Base-by-base conservation (phyloP, 805 yeast species). In the Candida gorgasii region DNA sequence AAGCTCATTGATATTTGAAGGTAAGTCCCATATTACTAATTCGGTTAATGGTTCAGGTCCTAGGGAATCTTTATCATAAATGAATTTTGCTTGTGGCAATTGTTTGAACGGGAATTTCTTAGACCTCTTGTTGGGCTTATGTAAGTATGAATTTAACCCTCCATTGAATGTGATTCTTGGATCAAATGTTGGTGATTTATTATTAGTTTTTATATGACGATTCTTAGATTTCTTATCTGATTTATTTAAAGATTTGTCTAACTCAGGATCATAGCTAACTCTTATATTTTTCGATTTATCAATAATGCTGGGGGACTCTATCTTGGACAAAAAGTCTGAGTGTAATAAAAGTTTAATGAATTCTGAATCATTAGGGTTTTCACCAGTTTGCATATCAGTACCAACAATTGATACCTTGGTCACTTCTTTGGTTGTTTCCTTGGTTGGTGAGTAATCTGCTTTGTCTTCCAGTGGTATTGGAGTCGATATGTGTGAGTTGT, bases 21-120 rank as follows among this genome's bases (percentile, higher is more conserved):
- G 82, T 38, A 82, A 67, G 14, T 82, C 84, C 76, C 87, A 83
- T 4, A 87, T 70, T 1, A 89, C 77, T 28, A 89, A 60, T 53
- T 84, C 89, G 7, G 78, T 65, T 3, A 81, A 73, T 0, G 96
- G 96, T 13, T 82, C 78, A 0, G 84, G 82, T 0, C 93, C 95
- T 9, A 87, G 57, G 0, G 95, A 86, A 53, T 83, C 72, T 44
- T 80, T 74, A 58, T 89, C 96, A 57, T 74, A 86, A 4, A 59
- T 51, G 49, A 72, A 74, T 44, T 66, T 67, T 2, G 77, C 64
- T 22, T 61, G 61, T 0, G 74, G 71, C 12, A 75, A 61, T 14
- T 69, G 68, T 46, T 68, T 73, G 53, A 60, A 71, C 0, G 74
- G 74, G 35, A 67, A 57, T 33, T 67, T 69, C 45, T 65, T 73